A percentile compares a stretch with the other conserved stretches of the same genome.
Evolutionary conservation across 2,329 filamentous ascomycete species (phyloP).

Genomic region (Drechmeria coniospora): DNA sequence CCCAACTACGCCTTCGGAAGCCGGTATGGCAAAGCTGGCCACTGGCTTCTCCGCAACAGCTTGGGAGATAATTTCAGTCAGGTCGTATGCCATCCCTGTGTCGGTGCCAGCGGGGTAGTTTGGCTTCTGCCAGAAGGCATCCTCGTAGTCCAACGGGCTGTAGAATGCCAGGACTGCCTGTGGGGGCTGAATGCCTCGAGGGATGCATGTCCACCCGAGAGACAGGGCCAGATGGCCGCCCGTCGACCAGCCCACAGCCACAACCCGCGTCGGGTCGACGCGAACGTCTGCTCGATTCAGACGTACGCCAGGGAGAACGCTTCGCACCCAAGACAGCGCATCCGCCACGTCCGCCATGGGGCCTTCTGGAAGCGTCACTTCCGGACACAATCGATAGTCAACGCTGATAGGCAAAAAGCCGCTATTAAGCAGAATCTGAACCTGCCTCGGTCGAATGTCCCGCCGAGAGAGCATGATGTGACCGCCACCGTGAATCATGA

Average conservation of each 20-base stretch:
- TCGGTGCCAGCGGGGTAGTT: slow-evolving; percentile 7
- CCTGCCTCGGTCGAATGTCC: slow-evolving; percentile 22
- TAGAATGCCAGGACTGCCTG: slow-evolving; percentile 30
- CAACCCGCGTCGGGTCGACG: slow-evolving; percentile 16
- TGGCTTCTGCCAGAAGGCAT: slow-evolving; percentile 8
- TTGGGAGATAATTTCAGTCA: slow-evolving; percentile 12
- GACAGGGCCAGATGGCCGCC: slow-evolving; percentile 31
- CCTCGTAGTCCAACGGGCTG: slow-evolving; percentile 20
- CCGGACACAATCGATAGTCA: slow-evolving; percentile 35
- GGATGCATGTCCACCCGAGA: slow-evolving; percentile 19
- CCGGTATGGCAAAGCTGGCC: slow-evolving; percentile 4
- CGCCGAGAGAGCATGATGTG: slow-evolving; percentile 23
- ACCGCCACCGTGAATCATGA: slow-evolving; percentile 30
- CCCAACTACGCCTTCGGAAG: slow-evolving; percentile 1
- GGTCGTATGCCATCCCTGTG: slow-evolving; percentile 13
- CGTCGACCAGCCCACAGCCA: slow-evolving; percentile 31
- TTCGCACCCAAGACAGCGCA: slow-evolving; percentile 24
- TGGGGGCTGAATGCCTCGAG: slow-evolving; percentile 18
- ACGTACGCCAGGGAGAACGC: slow-evolving; percentile 10
- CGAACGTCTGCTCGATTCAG: neutral
- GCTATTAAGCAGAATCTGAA: slow-evolving; percentile 16
- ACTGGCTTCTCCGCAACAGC: slow-evolving; percentile 12
- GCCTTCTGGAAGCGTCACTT: slow-evolving; percentile 27
- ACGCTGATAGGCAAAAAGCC: slow-evolving; percentile 31
- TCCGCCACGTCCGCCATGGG: slow-evolving; percentile 29